Evolutionary conservation across 768 basidiomycete genomes (phyloP), one percentile per base, ranked within the genome.

Genomic region (Lactifluus subvellereus): DNA sequence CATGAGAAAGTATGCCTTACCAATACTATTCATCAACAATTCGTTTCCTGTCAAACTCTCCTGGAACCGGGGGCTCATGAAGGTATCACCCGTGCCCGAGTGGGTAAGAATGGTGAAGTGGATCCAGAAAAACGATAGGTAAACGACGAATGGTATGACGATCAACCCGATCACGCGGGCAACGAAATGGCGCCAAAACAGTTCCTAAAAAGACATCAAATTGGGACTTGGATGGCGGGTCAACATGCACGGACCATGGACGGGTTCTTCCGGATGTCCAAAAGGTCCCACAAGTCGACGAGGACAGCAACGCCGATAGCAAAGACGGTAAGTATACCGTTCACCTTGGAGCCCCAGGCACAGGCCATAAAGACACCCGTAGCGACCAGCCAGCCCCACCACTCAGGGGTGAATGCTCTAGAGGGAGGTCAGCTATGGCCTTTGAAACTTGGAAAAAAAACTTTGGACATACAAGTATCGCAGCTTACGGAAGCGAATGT

Each of bases 51-150:
- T 74, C 55, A 99, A 79, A 18, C 94, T 97, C 76, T 98, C 94
- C 75, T 99, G 97, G 84, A 99, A 99, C 5, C 86, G 87, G 6
- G 97, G 95, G 72, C 90, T 94, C 97, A 98, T 98, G 78, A 98
- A 99, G 43, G 81, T 79, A 71, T 98, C 97, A 6, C 97, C 97
- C 37, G 94, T 83, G 30, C 97, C 97, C 11, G 94, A 94, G 67
- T 87, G 82, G 8, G 79, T 89, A 67, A 98, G 85, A 66, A 98
- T 80, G 32, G 87, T 79, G 71, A 99, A 96, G 74, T 99, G 97
- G 30, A 97, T 76, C 76, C 89, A 99, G 82, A 99, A 99, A 81
- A 96, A 93, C 16, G 88, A 87, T 3, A 98, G 83, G 74, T 99
- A 99, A 54, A 98, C 80, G 60, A 91, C 75, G 68, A 94, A 83